Conservation (phyloP, 2,329 filamentous ascomycete genomes). For the Paecilomyces formosus region DNA sequence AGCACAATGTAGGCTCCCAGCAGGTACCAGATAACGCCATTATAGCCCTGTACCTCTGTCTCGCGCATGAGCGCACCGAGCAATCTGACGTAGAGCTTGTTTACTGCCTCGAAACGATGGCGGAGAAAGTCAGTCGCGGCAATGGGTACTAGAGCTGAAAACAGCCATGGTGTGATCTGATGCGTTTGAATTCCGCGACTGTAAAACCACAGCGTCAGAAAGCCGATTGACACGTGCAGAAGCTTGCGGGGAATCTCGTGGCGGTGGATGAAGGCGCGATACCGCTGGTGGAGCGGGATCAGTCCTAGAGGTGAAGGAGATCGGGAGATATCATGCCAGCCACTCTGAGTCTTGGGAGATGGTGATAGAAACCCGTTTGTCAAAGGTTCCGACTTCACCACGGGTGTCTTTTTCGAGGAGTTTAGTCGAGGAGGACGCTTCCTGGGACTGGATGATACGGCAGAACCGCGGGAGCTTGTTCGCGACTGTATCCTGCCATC, state of each 20-base stretch:
- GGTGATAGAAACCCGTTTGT: slow-evolving; percentile 46
- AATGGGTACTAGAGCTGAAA: slow-evolving; percentile 76
- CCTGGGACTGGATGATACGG: slow-evolving; percentile 11
- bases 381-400: slow-evolving; percentile 29
- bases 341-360: slow-evolving; percentile 49
- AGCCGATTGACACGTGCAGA: slow-evolving; percentile 93
- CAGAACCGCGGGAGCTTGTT: slow-evolving; percentile 64
- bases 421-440: slow-evolving; percentile 26
- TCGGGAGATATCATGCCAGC: slow-evolving; percentile 82
- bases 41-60: slow-evolving; percentile 88
- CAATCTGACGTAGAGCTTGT: slow-evolving; percentile 75
- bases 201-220: slow-evolving; percentile 84
- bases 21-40: slow-evolving; percentile 95
- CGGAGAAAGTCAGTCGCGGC: slow-evolving; percentile 73
- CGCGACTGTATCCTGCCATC: slow-evolving; percentile 54
- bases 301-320: slow-evolving; percentile 88
- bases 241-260: slow-evolving; percentile 94
- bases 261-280: slow-evolving; percentile 85
- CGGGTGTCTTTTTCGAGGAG: slow-evolving; percentile 41
- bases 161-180: slow-evolving; percentile 75
- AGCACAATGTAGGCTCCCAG: slow-evolving; percentile 83
- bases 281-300: slow-evolving; percentile 91
- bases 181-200: slow-evolving; percentile 66
- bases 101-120: slow-evolving; percentile 73
- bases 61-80: slow-evolving; percentile 94